These are phyloP conservation scores for Phytophthora syringae DNA, from an alignment of 352 stramenopile genomes.

Conservation along the genomic window DNA sequence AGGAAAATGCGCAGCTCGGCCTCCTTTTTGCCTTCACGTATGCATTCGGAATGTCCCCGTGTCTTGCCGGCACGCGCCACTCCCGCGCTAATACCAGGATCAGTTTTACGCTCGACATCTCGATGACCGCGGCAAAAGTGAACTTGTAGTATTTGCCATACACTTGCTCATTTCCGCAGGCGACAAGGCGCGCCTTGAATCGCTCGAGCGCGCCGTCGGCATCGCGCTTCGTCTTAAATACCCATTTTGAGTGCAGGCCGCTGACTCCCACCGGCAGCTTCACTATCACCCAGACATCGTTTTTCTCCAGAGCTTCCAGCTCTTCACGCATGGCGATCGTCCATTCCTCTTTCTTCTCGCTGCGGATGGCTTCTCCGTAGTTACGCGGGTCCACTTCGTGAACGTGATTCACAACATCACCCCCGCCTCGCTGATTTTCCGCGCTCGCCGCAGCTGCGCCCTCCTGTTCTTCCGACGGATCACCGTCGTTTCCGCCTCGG, in stretches of 20 bases:
- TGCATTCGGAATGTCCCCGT: constrained; percentile 36
- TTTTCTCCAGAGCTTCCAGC: constrained; percentile 8
- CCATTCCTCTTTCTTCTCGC: background rate
- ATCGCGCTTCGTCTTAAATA: constrained; percentile 29
- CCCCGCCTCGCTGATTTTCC: no score
- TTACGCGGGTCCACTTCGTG: background rate
- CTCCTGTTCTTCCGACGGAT: no score
- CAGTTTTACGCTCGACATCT: constrained; percentile 26
- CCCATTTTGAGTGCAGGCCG: constrained; percentile 24
- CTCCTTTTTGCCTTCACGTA: constrained; percentile 36
- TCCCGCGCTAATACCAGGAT: constrained; percentile 14
- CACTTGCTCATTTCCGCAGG: constrained; percentile 27
- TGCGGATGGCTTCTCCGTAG: background rate
- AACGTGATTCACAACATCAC: background rate
- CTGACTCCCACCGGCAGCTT: background rate
- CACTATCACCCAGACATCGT: constrained; percentile 1
- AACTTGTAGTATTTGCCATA: constrained; percentile 19
- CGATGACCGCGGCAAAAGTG: constrained; percentile 32
- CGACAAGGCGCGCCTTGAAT: constrained; percentile 13
- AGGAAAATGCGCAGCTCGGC: constrained; percentile 28
- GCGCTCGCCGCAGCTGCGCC: no score
- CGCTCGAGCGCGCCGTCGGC: constrained; percentile 16
- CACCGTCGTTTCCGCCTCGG: no score
- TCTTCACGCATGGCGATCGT: background rate
- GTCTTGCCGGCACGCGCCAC: constrained; percentile 16